Evolutionary conservation across 2,329 filamentous ascomycete species (phyloP), one percentile per base, ranked within the genome.

Genomic region (Ceratocystis colombiana): DNA sequence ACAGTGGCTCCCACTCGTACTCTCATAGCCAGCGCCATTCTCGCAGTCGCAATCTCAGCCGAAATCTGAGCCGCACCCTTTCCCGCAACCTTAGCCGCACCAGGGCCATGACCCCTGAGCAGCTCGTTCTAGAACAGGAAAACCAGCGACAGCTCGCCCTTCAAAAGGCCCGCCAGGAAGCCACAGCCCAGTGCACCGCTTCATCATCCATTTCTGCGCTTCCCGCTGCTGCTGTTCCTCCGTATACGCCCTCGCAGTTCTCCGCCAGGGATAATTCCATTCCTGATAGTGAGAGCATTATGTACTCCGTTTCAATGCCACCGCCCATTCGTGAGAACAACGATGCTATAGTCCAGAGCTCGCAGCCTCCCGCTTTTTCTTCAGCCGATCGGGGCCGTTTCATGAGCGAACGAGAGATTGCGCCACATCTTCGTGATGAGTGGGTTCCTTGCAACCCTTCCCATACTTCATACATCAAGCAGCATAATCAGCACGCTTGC

Each of bases 61-160:
- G 28, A 7, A 59, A 59, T 20, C 55, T 59, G 15, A 59, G 55
- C 28, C 55, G 55, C 3, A 59, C 25, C 41, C 28, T 62, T 20
- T 62, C 61, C 33, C 61, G 61, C 37, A 44, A 44, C n/a, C 46
- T 64, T 30, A 50, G 45, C 61, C 61, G 61, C 22, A 63, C 20
- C 17, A 64, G 64, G 53, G 25, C 48, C 20, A 22, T 57, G 7
- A 61, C 37, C 22, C 50, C 62, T 2, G 50, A 67, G 45, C 25
- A 57, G 17, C 44, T 63, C 8, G 22, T 50, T 17, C 22, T 50
- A 12, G 62, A 67, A 45, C 37, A 64, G 30, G 66, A 67, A 48
- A 46, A 28, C n/a, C 66, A 64, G 44, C 66, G 66, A 12, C 48
- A 64, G 17, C 17, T 67, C 22, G 66, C 62, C 22, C 53, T 67